Evolutionary conservation across 192 early-diverging fungal genomes (phyloP), one percentile per base, ranked within the genome.

Genomic region (Coemansia biformis): DNA sequence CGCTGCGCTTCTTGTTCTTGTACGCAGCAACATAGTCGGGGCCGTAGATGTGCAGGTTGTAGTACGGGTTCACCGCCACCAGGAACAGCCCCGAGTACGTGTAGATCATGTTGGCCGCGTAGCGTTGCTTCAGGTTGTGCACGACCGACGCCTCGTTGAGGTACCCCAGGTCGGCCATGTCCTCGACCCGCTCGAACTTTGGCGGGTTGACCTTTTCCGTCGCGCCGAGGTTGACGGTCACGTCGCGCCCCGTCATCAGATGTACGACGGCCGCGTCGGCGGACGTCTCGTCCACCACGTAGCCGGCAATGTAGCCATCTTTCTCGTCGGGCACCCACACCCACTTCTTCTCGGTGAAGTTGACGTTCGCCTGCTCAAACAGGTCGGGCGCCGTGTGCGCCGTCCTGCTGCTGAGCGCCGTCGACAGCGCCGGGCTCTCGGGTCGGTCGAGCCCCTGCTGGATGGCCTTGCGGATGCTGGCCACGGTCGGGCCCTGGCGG

Each of bases 1-100:
- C 90, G 32, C 59, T 79, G 33, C 86, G 78, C 60, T 84, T 79
- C 68, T 85, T 85, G 44, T 65, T 76, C 49, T 75, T 81, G 77
- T 89, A 87, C 2, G 66, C 76, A 9, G 64, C 65, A 15, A 89
- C 73, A 23, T 70, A 59, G 23, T 87, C 80, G 36, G 82, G 78
- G n/a, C 71, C 78, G 75, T 98, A 98, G 42, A 98, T 94, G 21
- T 86, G 87, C 14, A 96, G 76, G 29, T 85, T 79, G 55, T 86
- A 86, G 81, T 99, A 99, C 21, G 96, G 96, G 53, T 99, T 99
- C 44, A 99, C 87, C 3, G 96, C 91, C 0, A 99, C 96, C 72
- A 96, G 79, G 75, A 99, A 99, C 21, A 99, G 83, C 14, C 96
- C 96, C n/a, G 93, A 97, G 61, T 99, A 99, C 32, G 96, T 99